Conservation (phyloP, 176 grass and related monocot species). For the Hordeum vulgare region MorexV3_pseudomolecules_assembly NC_058520.1:14287162-14287661, state of each 20-base stretch:
- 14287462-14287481: constrained; percentile 93
- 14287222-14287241: constrained; percentile 2
- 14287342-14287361: neutral
- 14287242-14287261: neutral
- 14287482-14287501: constrained; percentile 78
- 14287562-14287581: no score
- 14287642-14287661: no score
- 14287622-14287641: no score
- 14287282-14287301: constrained; percentile 6
- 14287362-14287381: neutral
- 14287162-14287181: constrained; percentile 63
- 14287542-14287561: no score
- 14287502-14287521: constrained; percentile 90
- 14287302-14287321: constrained; percentile 57
- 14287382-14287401: neutral
- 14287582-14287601: no score
- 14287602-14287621: no score
- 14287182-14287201: constrained; percentile 70
- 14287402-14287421: neutral
- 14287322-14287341: constrained; percentile 86
- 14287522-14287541: constrained; percentile 97
- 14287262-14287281: neutral
- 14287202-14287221: constrained; percentile 97
- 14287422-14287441: constrained; percentile 79
- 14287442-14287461: constrained; percentile 72